Conservation (phyloP, 257 asterid genomes). For the Plantago ovata region DNA sequence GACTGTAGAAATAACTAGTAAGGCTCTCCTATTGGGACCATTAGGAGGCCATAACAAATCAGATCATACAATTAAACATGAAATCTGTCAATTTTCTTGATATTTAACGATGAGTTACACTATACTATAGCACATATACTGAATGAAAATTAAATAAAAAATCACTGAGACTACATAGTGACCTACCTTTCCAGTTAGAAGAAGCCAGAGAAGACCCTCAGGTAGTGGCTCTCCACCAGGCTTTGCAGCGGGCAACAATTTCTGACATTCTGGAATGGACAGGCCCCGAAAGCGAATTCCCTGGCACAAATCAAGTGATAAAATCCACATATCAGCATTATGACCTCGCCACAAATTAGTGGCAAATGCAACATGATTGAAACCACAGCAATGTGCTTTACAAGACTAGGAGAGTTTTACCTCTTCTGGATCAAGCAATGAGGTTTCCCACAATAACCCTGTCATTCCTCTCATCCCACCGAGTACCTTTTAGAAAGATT, state of each 20-base stretch:
- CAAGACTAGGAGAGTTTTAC: slow-evolving; percentile 30
- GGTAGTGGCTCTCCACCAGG: slow-evolving; percentile 97
- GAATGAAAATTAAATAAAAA: not conserved
- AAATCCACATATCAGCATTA: slow-evolving; percentile 2
- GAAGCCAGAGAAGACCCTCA: slow-evolving; percentile 99
- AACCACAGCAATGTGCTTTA: slow-evolving; percentile 13
- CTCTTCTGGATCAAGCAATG: slow-evolving; percentile 98
- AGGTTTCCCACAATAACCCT: slow-evolving; percentile 97
- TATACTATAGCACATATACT: slow-evolving; percentile 1
- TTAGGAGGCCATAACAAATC: not conserved
- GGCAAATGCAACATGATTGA: not conserved
- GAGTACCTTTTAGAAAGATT: slow-evolving; percentile 54
- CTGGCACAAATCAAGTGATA: slow-evolving; percentile 27
- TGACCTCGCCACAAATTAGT: slow-evolving; percentile 3
- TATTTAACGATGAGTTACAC: not conserved
- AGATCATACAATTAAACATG: not conserved
- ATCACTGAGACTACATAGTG: slow-evolving; percentile 9
- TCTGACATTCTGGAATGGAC: slow-evolving; percentile 98
- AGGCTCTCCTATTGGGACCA: slow-evolving; percentile 1
- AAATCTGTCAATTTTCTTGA: not conserved
- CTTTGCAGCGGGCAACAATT: slow-evolving; percentile 79
- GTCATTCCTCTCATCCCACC: slow-evolving; percentile 99
- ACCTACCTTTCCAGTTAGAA: slow-evolving; percentile 89
- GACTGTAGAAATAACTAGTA: not conserved
- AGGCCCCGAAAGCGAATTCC: slow-evolving; percentile 96